Conservation (phyloP, 2,329 filamentous ascomycete genomes). For the Talaromyces sp. region DNA sequence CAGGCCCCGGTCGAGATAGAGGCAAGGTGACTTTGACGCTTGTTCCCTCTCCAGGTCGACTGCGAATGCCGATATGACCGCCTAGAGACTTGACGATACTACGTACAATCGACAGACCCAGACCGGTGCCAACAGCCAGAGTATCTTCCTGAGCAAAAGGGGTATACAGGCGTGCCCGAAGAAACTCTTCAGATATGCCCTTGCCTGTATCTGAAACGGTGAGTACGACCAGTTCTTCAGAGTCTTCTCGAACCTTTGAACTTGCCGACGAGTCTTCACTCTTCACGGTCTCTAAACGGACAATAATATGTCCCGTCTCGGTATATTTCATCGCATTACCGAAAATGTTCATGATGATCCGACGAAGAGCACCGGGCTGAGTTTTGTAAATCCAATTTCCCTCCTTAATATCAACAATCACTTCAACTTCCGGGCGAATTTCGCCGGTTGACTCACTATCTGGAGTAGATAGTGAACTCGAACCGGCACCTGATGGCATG, state of each 20-base stretch:
- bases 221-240: slow-evolving; percentile 37
- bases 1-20: slow-evolving; percentile 32
- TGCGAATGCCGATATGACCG: slow-evolving; percentile 58
- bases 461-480: slow-evolving; percentile 17
- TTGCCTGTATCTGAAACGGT: slow-evolving; percentile 62
- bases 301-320: slow-evolving; percentile 49
- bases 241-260: slow-evolving; percentile 25
- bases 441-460: slow-evolving; percentile 10
- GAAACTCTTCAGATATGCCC: slow-evolving; percentile 62
- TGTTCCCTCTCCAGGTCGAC: slow-evolving; percentile 54
- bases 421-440: slow-evolving; percentile 36
- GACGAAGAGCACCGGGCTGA: slow-evolving; percentile 53
- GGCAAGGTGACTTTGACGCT: slow-evolving; percentile 51
- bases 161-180: slow-evolving; percentile 59
- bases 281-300: slow-evolving; percentile 37
- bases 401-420: slow-evolving; percentile 54
- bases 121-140: slow-evolving; percentile 47
- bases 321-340: slow-evolving; percentile 64
- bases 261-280: slow-evolving; percentile 27
- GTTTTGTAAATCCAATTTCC: slow-evolving; percentile 53
- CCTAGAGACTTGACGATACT: slow-evolving; percentile 58
- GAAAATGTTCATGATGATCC: slow-evolving; percentile 62
- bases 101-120: slow-evolving; percentile 64
- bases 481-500: slow-evolving; percentile 11
- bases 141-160: slow-evolving; percentile 59